Percentiles rank a stretch among this genome's conserved stretches.
phyloP scores from a whole-genome alignment of 106 monocot genomes.

The Acorus calamus region DNA sequence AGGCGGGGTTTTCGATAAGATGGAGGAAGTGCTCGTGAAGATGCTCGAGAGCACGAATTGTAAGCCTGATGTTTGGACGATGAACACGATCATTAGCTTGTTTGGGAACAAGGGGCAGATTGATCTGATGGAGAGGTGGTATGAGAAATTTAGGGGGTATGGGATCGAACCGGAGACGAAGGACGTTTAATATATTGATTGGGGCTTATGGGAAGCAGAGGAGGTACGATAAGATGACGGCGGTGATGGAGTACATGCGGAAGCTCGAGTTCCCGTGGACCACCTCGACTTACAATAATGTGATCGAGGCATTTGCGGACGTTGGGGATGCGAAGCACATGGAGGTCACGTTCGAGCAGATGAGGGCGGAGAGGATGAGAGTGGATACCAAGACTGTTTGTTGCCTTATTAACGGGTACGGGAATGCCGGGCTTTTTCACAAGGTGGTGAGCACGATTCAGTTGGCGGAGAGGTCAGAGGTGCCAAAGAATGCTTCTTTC shows the following conservation, averaged over 20 bases:
- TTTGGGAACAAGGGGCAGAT: slow-evolving; percentile 61
- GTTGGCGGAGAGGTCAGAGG: slow-evolving; percentile 64
- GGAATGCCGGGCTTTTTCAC: slow-evolving; percentile 68
- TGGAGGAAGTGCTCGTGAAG: slow-evolving; percentile 58
- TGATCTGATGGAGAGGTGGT: slow-evolving; percentile 87
- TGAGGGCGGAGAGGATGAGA: slow-evolving; percentile 79
- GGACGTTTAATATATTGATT: slow-evolving; percentile 81
- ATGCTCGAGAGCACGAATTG: slow-evolving; percentile 68
- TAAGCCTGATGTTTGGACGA: slow-evolving; percentile 83
- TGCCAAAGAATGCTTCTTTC: slow-evolving; percentile 45
- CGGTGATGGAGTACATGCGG: slow-evolving; percentile 92
- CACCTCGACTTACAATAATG: slow-evolving; percentile 77
- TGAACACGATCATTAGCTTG: slow-evolving; percentile 80
- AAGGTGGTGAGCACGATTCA: slow-evolving; percentile 77
- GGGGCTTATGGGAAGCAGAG: slow-evolving; percentile 68
- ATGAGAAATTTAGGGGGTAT: slow-evolving; percentile 65
- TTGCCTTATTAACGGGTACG: slow-evolving; percentile 72
- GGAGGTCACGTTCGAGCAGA: slow-evolving; percentile 80
- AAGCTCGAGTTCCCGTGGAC: slow-evolving; percentile 75
- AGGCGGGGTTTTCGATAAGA: slow-evolving; percentile 63
- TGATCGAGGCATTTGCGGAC: slow-evolving; percentile 81
- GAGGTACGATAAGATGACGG: slow-evolving; percentile 82
- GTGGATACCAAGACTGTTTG: slow-evolving; percentile 83
- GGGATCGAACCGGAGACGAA: slow-evolving; percentile 86
- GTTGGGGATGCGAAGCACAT: slow-evolving; percentile 70